Base-by-base conservation (phyloP, 2,329 filamentous ascomycete species). In the Aspergillus clavatus region DNA sequence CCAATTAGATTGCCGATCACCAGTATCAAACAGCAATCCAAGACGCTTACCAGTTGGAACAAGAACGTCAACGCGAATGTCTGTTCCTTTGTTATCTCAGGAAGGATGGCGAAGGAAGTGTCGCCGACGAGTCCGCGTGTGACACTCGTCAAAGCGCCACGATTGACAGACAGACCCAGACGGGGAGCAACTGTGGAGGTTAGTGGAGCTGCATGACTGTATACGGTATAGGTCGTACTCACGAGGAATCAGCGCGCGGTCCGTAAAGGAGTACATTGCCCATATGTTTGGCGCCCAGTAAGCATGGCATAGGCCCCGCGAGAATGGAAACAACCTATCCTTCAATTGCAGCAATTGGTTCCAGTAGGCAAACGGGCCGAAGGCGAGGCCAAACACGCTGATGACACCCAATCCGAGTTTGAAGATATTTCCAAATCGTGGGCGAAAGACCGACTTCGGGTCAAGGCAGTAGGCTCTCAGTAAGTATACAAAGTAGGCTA, bases 221-320 rank as follows among this genome's bases (percentile, higher is more conserved):
- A 31, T 18, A 12, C n/a, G 5, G 11, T 4, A 2, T 18, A 10
- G 22, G 37, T 16, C n/a, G 14, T 11, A 69, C 82, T 65, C 72
- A 94, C 89, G 69, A 57, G 83, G 80, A 48, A 98, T 95, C 54
- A 98, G 66, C 6, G 89, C 70, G 42, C 93, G 79, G 61, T 98
- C 93, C 2, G 79, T 72, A 64, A 97, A 95, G 0, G 93, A 96
- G 69, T 98, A 98, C 63, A 97, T 79, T 0, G 93, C 91, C 93
- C 93, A 98, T 1, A 95, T 74, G 56, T 98, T 98, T 0, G 93
- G 90, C 10, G 93, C 93, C 93, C 93, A 98, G 67, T 98, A 98
- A 1, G 93, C 93, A 72, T 98, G 93, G 64, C 91, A 97, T 4
- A 98, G 74, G 0, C 93, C 93, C 48, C 93, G 79, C 1, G 89